Base-by-base conservation (phyloP, 73 alveolate species). In the Paraurostyla sp. region DNA sequence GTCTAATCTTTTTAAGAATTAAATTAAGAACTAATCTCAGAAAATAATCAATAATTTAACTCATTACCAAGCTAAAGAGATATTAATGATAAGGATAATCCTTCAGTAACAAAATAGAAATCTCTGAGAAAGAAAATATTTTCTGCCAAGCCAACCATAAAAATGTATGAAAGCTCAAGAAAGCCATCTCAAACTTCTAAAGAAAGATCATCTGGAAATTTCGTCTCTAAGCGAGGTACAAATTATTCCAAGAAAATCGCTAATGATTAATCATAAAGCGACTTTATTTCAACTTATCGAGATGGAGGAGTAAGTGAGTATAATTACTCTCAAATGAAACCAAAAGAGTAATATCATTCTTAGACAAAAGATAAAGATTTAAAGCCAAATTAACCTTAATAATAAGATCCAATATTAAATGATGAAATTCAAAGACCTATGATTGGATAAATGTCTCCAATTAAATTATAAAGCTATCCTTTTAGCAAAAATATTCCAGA, bases 91-190 rank as follows among this genome's bases (percentile, higher is more conserved):
- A 6, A 15, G 25, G 9, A 54, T 6, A 54, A 15, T 6, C 71
- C 71, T 11, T 11, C 7, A 27, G 48, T 59, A 20, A 3, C 76
- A 6, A 59, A 59, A 6, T 27, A 59, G 13, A 29, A 11, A 15
- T 25, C 16, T 18, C 3, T 65, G 40, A 65, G 82, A 38, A 65
- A 65, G 32, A 65, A 65, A 58, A 65, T 65, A 9, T 65, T 65
- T 58, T 65, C 82, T 15, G 82, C 82, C 0, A 20, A 65, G 13
- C 82, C 82, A 25, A 30, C 25, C 43, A 59, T 54, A 54, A 54
- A n/a, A n/a, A n/a, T n/a, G n/a, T n/a, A n/a, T n/a, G n/a, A n/a
- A n/a, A n/a, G n/a, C n/a, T n/a, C n/a, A n/a, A n/a, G n/a, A n/a
- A n/a, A n/a, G n/a, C n/a, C n/a, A n/a, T n/a, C n/a, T n/a, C n/a